Evolutionary conservation across 73 alveolate genomes (phyloP), one percentile per base, ranked within the genome.

Genomic region (Stentor coeruleus): DNA sequence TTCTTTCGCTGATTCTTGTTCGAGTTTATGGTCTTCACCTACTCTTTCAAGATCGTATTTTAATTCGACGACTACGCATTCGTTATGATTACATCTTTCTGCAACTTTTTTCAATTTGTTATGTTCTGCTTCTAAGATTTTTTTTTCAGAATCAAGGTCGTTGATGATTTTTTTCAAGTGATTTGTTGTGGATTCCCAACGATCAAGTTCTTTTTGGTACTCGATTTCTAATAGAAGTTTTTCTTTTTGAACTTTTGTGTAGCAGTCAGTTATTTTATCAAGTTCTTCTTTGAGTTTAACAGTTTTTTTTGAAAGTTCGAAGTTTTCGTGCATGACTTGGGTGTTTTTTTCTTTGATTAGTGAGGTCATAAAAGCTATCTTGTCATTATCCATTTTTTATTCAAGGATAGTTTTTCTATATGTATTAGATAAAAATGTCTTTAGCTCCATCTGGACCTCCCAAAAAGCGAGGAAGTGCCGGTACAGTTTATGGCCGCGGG

Each of bases 391-490:
- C n/a, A n/a, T n/a, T n/a, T n/a, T n/a, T n/a, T n/a, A 57, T 57
- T 0, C 28, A 57, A 57, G 15, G 28, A 57, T n/a, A 66, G 11
- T 2, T 59, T 66, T 31, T 28, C 14, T 66, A 28, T 20, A 66
- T 20, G n/a, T 14, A 66, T 66, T 14, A 26, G 0, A 66, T 66
- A 31, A 31, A 20, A 28, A 66, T 66, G 79, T 66, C 79, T 11
- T 20, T 66, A 20, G 79, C 79, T 11, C 79, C 79, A 66, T 66
- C 79, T 28, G 79, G 79, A 20, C 79, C 79, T 66, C 79, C 79
- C 11, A 66, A 66, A 2, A 66, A 66, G 39, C 0, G 79, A 66
- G 79, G 79, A 1, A 26, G 79, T 66, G 79, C 79, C 14, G 79
- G 79, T 20, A 66, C 40, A 1, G 79, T 66, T 33, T 66, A 66